phyloP scores from a whole-genome alignment of 139 green algal species.

The Chlorella sp. region DNA sequence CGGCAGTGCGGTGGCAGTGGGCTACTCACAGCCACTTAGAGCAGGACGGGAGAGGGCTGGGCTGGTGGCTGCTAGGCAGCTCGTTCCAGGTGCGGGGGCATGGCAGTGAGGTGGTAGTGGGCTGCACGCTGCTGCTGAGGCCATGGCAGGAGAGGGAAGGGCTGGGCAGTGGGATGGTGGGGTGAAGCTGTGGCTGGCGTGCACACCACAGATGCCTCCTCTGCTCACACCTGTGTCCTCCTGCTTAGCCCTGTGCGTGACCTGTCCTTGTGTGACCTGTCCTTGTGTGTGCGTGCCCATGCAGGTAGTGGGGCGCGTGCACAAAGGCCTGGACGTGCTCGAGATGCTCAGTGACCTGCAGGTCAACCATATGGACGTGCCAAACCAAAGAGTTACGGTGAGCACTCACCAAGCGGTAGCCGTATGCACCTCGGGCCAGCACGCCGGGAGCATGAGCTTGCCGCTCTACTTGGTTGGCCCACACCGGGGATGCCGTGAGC shows the following conservation, averaged over 20 bases:
- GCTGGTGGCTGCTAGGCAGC: neutral
- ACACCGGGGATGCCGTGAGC: neutral
- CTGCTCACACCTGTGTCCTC: neutral
- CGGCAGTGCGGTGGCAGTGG: neutral
- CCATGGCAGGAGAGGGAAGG: neutral
- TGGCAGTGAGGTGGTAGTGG: neutral
- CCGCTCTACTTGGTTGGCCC: neutral
- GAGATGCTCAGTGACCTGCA: constrained; percentile 27
- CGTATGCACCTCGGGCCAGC: neutral
- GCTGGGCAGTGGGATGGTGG: neutral
- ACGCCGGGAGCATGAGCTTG: neutral
- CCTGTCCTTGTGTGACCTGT: neutral
- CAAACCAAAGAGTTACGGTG: constrained; percentile 19
- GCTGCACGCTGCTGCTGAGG: neutral
- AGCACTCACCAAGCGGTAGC: neutral
- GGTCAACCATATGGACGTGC: constrained; percentile 39
- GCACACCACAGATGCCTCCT: neutral
- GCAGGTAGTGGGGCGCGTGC: constrained; percentile 58
- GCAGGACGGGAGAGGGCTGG: neutral
- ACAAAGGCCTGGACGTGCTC: constrained; percentile 40
- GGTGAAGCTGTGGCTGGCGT: neutral
- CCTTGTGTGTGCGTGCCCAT: neutral
- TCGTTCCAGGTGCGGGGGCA: constrained; percentile 62
- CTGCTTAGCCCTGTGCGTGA: neutral
- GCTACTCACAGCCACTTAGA: neutral